Percentiles rank a stretch among this genome's conserved stretches.
Conservation (phyloP, 495 filamentous ascomycete genomes). For the Aspergillus funiculosus region DNA sequence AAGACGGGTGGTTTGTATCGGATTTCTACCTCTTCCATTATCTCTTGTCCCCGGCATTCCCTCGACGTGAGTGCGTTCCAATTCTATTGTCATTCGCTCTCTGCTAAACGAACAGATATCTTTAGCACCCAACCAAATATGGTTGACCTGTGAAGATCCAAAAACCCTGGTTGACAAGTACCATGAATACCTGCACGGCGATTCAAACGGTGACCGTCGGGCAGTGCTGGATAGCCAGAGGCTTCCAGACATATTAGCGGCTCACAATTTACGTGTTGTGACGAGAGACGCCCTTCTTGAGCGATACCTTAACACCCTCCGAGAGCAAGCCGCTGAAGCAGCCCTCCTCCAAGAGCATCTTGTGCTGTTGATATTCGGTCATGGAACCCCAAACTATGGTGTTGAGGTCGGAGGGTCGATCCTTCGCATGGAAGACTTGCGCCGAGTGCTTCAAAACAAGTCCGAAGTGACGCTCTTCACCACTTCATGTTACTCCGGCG, state of each 20-base stretch:
- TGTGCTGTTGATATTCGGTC: constrained; percentile 1
- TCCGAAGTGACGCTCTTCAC: neutral
- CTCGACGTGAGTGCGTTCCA: neutral
- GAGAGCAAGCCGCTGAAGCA: constrained; percentile 1
- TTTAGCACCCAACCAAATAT: neutral
- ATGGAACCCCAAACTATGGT: too few relatives aligned
- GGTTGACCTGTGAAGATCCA: neutral
- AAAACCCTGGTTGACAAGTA: neutral
- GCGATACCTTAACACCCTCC: neutral
- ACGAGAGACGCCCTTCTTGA: neutral
- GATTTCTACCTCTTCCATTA: constrained; percentile 4
- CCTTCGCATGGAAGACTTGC: too few relatives aligned
- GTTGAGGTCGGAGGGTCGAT: too few relatives aligned
- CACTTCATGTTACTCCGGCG: neutral
- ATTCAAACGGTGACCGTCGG: neutral
- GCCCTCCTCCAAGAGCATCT: neutral
- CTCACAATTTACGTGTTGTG: constrained; percentile 1
- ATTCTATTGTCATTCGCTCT: neutral
- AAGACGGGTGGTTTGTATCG: neutral
- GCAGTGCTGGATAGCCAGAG: neutral
- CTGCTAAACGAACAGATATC: neutral
- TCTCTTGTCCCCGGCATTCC: neutral
- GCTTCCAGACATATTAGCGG: neutral
- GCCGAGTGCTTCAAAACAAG: too few relatives aligned
- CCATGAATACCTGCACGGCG: neutral